These are phyloP conservation scores for Fraxinus angustifolia DNA, from an alignment of 305 asterid species.

Conservation along the genomic window DNA sequence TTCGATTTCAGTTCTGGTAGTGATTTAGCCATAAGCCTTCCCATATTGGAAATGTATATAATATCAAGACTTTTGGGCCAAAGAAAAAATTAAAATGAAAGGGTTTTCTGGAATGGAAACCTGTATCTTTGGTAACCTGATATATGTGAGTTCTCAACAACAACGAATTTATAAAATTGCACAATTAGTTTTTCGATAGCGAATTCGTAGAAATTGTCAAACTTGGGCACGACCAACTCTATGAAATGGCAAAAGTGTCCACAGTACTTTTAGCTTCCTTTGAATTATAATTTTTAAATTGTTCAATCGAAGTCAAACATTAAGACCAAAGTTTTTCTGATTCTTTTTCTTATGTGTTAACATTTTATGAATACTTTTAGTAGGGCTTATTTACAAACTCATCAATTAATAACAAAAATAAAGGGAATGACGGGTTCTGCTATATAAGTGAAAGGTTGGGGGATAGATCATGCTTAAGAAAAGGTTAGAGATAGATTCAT, in stretches of 20 bases:
- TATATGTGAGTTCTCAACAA: not conserved
- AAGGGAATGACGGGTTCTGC: not conserved
- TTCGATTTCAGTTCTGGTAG: not conserved
- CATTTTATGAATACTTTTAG: not conserved
- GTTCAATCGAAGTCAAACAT: not conserved
- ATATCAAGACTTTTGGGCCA: not conserved
- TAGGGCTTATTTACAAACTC: not conserved
- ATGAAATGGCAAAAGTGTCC: not conserved
- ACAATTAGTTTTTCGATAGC: not conserved
- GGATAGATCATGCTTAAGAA: not conserved
- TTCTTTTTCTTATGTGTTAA: not conserved
- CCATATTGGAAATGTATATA: not conserved
- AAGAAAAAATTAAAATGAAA: not conserved
- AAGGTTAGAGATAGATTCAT: too few relatives aligned
- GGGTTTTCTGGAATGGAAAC: not conserved
- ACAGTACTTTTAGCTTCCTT: not conserved
- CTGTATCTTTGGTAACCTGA: not conserved
- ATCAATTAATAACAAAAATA: not conserved
- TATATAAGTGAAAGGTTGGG: not conserved
- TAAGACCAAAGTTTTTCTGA: too few relatives aligned
- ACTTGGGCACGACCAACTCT: not conserved
- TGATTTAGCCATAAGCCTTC: not conserved
- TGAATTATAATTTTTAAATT: too few relatives aligned
- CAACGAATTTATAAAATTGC: not conserved
- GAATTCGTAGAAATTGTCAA: not conserved